Evolutionary conservation across 176 grass and related monocot genomes (phyloP).

Genomic region (Luzula sylvatica): DNA sequence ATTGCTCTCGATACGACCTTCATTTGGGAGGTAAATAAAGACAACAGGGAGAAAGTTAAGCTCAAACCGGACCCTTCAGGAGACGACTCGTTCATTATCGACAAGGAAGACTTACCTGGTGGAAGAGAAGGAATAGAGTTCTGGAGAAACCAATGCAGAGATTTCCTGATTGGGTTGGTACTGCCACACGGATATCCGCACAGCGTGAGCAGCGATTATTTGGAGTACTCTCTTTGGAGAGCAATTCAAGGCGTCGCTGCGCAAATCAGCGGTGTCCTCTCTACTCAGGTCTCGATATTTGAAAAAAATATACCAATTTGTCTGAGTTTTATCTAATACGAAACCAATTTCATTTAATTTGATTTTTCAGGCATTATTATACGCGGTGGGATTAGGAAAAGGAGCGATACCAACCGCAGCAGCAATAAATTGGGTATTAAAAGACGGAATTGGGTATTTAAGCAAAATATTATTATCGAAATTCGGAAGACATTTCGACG

Average conservation of each 20-base stretch:
- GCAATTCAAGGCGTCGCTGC: constrained; percentile 67
- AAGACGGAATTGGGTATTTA: constrained; percentile 80
- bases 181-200: constrained; percentile 70
- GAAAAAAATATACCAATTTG: no score
- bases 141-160: constrained; percentile 26
- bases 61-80: constrained; percentile 25
- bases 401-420: constrained; percentile 78
- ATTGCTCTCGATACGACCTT: constrained; percentile 12
- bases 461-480: constrained; percentile 90
- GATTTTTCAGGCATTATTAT: constrained; percentile 57
- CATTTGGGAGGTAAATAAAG: constrained; percentile 65
- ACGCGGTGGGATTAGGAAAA: constrained; percentile 83
- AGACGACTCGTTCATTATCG: constrained; percentile 23
- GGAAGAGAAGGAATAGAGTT: constrained; percentile 20
- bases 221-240: constrained; percentile 83
- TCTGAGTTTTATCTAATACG: neutral
- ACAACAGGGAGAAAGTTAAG: constrained; percentile 20
- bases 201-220: constrained; percentile 80
- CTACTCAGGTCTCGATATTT: constrained; percentile 64
- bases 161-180: constrained; percentile 26
- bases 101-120: neutral
- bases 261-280: constrained; percentile 82
- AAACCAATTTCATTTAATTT: constrained; percentile 8
- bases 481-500: constrained; percentile 88
- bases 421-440: constrained; percentile 84